phyloP scores from a whole-genome alignment of 352 stramenopile species.

The Globisporangium iwayamae region DNA sequence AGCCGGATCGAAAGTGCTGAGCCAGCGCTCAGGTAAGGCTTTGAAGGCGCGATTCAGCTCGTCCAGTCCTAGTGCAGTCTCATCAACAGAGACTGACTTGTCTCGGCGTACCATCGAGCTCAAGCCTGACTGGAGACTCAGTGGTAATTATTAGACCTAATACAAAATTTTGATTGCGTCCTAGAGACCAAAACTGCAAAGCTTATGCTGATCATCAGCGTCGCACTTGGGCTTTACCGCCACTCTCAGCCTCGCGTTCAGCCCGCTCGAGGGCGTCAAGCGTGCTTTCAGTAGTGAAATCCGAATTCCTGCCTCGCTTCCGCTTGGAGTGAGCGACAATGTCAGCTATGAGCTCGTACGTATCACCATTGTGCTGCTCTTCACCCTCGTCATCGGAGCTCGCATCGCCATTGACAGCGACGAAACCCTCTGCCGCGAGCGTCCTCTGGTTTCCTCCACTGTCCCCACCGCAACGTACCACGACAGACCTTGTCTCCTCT shows the following conservation, averaged over 20 bases:
- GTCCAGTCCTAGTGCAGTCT: conserved; percentile 9
- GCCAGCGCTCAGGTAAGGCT: conserved; percentile 13
- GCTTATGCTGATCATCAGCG: not conserved
- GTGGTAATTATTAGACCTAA: not conserved
- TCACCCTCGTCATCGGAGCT: conserved; percentile 32
- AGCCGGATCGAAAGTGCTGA: conserved; percentile 16
- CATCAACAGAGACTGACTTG: conserved; percentile 22
- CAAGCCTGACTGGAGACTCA: conserved; percentile 12
- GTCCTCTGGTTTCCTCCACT: conserved; percentile 4
- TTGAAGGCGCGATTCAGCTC: conserved; percentile 11
- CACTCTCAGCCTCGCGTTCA: not conserved
- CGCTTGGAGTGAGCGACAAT: not conserved
- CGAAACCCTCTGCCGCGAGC: conserved; percentile 45
- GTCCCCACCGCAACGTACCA: conserved; percentile 25
- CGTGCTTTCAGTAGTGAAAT: not conserved
- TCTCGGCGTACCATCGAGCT: conserved; percentile 32
- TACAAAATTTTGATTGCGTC: conserved; percentile 1
- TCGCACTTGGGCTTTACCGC: not conserved
- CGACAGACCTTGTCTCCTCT: conserved; percentile 42
- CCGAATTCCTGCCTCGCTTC: not conserved
- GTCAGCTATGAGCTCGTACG: not conserved
- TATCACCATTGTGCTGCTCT: conserved; percentile 1
- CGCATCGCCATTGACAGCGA: conserved; percentile 47
- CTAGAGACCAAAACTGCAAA: no score
- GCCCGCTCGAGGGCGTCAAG: not conserved